Conservation (phyloP, 805 yeast species). For the Saturnispora dispora region DNA sequence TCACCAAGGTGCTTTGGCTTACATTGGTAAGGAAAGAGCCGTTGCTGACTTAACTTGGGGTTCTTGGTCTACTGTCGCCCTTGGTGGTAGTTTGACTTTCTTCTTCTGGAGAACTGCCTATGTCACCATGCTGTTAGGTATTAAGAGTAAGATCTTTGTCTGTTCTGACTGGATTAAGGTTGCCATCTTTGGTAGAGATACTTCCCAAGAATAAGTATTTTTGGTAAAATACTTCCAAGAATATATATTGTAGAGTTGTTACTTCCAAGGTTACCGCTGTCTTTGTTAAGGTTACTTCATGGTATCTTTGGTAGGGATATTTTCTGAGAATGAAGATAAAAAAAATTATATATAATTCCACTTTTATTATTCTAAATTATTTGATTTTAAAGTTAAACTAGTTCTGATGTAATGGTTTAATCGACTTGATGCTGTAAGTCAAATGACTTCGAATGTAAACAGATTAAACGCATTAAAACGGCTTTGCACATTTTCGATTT, state of each 20-base stretch:
- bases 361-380: not conserved
- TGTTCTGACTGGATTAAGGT: constrained; percentile 85
- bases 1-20: constrained; percentile 90
- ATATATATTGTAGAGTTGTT: not conserved
- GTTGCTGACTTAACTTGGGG: constrained; percentile 84
- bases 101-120: constrained; percentile 94
- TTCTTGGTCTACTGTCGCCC: constrained; percentile 67
- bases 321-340: constrained; percentile 47
- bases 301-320: constrained; percentile 88
- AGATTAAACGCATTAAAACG: constrained; percentile 38
- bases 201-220: constrained; percentile 49
- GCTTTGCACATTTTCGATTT: constrained; percentile 86
- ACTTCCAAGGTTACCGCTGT: not conserved
- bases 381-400: not conserved
- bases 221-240: not conserved
- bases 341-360: not conserved
- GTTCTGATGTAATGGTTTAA: not conserved
- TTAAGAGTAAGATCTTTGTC: constrained; percentile 81
- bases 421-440: no score
- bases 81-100: constrained; percentile 82
- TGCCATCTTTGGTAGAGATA: constrained; percentile 85
- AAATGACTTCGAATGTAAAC: no score
- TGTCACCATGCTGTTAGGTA: constrained; percentile 83
- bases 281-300: not conserved
- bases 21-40: constrained; percentile 88